These are phyloP conservation scores for Diophrys sp. DNA, from an alignment of 73 alveolate genomes.

Conservation along the genomic window DNA sequence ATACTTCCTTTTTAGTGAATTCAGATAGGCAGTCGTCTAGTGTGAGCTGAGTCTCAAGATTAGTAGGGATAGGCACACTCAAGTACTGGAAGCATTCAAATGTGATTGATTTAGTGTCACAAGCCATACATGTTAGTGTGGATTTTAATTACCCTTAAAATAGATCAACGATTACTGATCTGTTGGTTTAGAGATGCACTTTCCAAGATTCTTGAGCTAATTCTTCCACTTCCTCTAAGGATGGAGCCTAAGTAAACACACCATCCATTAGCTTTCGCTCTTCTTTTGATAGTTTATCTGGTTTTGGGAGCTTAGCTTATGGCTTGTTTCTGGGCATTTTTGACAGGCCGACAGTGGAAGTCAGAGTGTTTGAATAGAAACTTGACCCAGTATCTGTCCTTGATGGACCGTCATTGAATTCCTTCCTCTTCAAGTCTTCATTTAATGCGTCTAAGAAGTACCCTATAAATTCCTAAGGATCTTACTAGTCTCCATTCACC, in stretches of 20 bases:
- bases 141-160: constrained; percentile 81
- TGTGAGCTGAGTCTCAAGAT: constrained; percentile 38
- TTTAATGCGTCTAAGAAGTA: constrained; percentile 60
- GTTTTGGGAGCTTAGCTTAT: no score
- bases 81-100: constrained; percentile 50
- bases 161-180: constrained; percentile 83
- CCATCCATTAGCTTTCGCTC: neutral
- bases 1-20: constrained; percentile 73
- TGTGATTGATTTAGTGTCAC: constrained; percentile 24
- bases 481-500: constrained; percentile 66
- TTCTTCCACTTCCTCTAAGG: constrained; percentile 41
- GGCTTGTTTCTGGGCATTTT: no score
- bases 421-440: constrained; percentile 71
- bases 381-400: no score
- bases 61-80: constrained; percentile 81
- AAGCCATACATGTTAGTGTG: constrained; percentile 26
- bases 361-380: no score
- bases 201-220: constrained; percentile 22
- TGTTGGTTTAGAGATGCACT: constrained; percentile 67
- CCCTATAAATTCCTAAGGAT: constrained; percentile 67
- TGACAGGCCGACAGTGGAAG: no score
- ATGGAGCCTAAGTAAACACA: constrained; percentile 17
- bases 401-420: no score
- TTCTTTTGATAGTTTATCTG: no score
- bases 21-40: constrained; percentile 62